A percentile compares a stretch with the other conserved stretches of the same genome.
phyloP scores from a whole-genome alignment of 2,329 filamentous ascomycete species.

The Penicillium digitatum region DNA sequence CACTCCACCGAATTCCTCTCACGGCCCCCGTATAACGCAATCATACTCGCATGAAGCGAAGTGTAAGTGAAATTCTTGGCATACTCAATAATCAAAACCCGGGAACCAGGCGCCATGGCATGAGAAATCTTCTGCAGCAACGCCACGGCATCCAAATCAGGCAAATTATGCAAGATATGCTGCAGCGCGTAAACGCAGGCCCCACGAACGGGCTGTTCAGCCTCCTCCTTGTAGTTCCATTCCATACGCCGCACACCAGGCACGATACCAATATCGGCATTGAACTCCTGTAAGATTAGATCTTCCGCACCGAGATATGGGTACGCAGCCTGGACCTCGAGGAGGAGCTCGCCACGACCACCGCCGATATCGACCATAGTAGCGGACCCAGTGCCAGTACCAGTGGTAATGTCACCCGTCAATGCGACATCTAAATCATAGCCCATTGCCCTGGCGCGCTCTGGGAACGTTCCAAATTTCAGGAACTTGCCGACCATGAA shows the following conservation, averaged over 20 bases:
- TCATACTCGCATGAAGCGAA: slow-evolving; percentile 38
- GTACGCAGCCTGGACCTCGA: slow-evolving; percentile 36
- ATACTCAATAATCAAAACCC: slow-evolving; percentile 37
- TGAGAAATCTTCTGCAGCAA: slow-evolving; percentile 35
- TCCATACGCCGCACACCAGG: slow-evolving; percentile 29
- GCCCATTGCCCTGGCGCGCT: slow-evolving; percentile 28
- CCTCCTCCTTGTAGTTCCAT: slow-evolving; percentile 37
- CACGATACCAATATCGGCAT: slow-evolving; percentile 27
- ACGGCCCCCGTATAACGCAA: slow-evolving; percentile 34
- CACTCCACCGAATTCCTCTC: slow-evolving; percentile 36
- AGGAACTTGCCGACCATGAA: slow-evolving; percentile 41
- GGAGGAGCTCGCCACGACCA: slow-evolving; percentile 36
- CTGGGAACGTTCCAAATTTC: slow-evolving; percentile 33
- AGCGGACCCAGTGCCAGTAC: slow-evolving; percentile 11
- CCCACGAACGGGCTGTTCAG: slow-evolving; percentile 32
- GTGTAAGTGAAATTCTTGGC: slow-evolving; percentile 36
- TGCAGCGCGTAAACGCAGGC: slow-evolving; percentile 35
- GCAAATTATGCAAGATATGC: slow-evolving; percentile 38
- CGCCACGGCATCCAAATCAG: slow-evolving; percentile 36
- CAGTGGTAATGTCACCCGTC: background rate
- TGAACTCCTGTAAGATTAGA: slow-evolving; percentile 38
- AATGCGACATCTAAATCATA: slow-evolving; percentile 33
- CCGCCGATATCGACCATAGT: slow-evolving; percentile 40
- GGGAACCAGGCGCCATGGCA: slow-evolving; percentile 34
- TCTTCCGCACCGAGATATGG: slow-evolving; percentile 26